These are phyloP conservation scores for Parathielavia hyrcaniae DNA, from an alignment of 495 filamentous ascomycete genomes.

Conservation along the genomic window DNA sequence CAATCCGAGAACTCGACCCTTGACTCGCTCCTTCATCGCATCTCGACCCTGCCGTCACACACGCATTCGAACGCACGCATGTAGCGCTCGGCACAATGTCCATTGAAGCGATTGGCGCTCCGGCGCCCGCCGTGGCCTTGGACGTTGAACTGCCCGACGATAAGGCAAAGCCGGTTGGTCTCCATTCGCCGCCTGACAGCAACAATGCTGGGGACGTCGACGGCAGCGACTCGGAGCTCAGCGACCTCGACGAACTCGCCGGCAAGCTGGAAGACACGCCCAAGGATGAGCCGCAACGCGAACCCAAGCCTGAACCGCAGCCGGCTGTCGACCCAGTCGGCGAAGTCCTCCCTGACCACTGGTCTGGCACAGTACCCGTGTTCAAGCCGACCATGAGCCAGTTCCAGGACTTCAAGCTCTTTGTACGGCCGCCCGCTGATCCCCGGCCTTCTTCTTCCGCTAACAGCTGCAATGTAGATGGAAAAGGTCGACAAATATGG, in stretches of 20 bases:
- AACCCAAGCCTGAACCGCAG: conserved; percentile 20
- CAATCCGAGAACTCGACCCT: conserved; percentile 1
- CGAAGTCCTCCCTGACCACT: conserved; percentile 75
- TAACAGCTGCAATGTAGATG: conserved; percentile 44
- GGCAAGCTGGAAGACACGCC: conserved; percentile 24
- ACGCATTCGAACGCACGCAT: conserved; percentile 29
- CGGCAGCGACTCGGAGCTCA: conserved; percentile 51
- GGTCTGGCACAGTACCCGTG: conserved; percentile 84
- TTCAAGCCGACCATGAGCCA: conserved; percentile 95
- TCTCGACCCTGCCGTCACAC: conserved; percentile 16
- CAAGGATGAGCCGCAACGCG: conserved; percentile 1
- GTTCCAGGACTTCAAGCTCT: conserved; percentile 84
- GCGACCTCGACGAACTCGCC: conserved; percentile 47
- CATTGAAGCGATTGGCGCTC: conserved; percentile 38
- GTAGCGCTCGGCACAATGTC: conserved; percentile 37
- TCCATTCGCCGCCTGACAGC: conserved; percentile 48
- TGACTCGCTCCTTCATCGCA: conserved; percentile 9
- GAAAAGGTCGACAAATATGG: conserved; percentile 85
- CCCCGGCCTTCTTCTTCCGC: conserved; percentile 1
- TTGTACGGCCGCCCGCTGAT: conserved; percentile 42
- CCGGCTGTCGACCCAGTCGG: conserved; percentile 53
- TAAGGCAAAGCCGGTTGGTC: conserved; percentile 35
- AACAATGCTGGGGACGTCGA: conserved; percentile 46
- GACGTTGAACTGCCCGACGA: conserved; percentile 18
- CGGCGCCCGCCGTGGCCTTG: conserved; percentile 30